Evolutionary conservation across 1,139 yeast species (phyloP), one percentile per base, ranked within the genome.

Genomic region (Yamadazyma atmosphaerica): DNA sequence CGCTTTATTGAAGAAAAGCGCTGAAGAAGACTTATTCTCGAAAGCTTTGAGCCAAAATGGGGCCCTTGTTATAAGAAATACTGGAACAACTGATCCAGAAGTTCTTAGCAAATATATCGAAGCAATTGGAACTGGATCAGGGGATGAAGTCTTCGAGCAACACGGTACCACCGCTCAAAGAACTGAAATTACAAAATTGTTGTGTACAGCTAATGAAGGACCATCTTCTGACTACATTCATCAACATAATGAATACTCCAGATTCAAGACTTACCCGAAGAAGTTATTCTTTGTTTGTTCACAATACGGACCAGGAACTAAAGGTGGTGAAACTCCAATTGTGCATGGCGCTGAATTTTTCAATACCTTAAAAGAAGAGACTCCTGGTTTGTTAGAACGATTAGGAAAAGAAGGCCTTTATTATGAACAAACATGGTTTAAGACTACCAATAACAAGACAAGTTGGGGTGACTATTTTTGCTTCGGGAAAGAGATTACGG

Each of bases 291-390:
- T 61, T 36, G 51, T 51, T 3, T 55, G 61, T 28, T 15, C 35
- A 3, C 26, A 41, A 16, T 37, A 39, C 12, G 31, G 31, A 5
- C 21, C 35, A 4, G 46, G 46, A 17, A 48, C 49, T 12, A 41
- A 40, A 21, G 63, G 61, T 4, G 64, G 65, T 15, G 61, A 52
- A 19, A 58, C 63, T 14, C 62, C 63, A 9, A 45, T 61, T 3
- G 58, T 52, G 5, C 65, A 60, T 42, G 63, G 63, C 4, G 59
- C 55, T 12, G 68, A 62, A 34, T 38, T 57, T 10, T 61, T 52
- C 36, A 49, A 57, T 1, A 34, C 32, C 3, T 41, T 60, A 14
- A 15, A 43, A 5, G 39, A 46, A 12, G 41, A 45, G 18, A 42
- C 41, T 12, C 65, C 65, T 1, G 53, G 52, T n/a, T 47, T 53